Conservation (phyloP, 805 yeast genomes). For the Lachancea thermotolerans region DNA sequence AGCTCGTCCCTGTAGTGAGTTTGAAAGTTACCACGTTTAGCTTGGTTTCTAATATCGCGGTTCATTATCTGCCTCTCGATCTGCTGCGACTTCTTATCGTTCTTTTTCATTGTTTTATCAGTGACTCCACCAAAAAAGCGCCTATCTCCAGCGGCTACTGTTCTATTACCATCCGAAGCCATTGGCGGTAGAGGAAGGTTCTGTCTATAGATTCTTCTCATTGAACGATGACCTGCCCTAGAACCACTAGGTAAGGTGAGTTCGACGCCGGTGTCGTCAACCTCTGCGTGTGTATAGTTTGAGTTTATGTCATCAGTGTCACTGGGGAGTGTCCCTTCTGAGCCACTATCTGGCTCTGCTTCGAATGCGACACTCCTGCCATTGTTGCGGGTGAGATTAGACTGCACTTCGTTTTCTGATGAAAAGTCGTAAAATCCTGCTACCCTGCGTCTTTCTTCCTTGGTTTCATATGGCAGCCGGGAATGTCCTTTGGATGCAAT, state of each 20-base stretch:
- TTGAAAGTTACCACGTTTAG: conserved; percentile 73
- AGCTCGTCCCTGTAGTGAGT: conserved; percentile 76
- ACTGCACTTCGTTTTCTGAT: conserved; percentile 40
- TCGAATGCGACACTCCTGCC: conserved; percentile 24
- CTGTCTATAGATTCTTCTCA: conserved; percentile 67
- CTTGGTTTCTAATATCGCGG: conserved; percentile 42
- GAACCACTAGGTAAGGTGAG: conserved; percentile 71
- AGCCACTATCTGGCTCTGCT: conserved; percentile 6
- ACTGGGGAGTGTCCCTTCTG: conserved; percentile 8
- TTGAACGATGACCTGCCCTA: conserved; percentile 73
- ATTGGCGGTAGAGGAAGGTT: conserved; percentile 40
- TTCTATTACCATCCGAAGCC: conserved; percentile 57
- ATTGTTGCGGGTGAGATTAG: conserved; percentile 16
- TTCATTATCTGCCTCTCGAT: conserved; percentile 41
- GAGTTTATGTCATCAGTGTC: conserved; percentile 20
- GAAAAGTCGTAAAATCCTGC: conserved; percentile 82
- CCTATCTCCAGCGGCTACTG: conserved; percentile 72
- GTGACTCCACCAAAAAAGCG: conserved; percentile 51
- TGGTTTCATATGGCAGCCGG: conserved; percentile 78
- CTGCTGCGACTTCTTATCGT: conserved; percentile 40
- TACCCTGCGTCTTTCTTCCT: conserved; percentile 67
- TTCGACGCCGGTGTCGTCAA: conserved; percentile 55
- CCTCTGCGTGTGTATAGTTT: conserved; percentile 32
- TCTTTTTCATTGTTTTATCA: conserved; percentile 50
- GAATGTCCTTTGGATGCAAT: conserved; percentile 82